A percentile compares a stretch with the other conserved stretches of the same genome.
phyloP scores from a whole-genome alignment of 352 stramenopile species.

The Paralagenidium karlingii region DNA sequence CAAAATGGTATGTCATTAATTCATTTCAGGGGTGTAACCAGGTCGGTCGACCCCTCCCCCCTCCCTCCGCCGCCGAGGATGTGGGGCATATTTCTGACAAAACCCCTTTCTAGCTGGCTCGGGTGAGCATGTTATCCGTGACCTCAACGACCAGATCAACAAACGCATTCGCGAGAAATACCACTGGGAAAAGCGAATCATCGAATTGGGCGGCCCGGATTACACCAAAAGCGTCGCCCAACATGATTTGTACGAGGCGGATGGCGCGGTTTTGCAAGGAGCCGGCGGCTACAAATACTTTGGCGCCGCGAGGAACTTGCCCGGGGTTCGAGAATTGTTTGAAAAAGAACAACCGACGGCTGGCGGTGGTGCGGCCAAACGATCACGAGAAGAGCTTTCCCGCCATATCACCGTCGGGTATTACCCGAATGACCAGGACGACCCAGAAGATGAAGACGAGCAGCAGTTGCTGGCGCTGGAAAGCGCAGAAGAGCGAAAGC shows the following conservation, averaged over 20 bases:
- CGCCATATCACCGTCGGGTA: slow-evolving; percentile 31
- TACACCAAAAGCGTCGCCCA: slow-evolving; percentile 77
- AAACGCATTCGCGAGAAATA: slow-evolving; percentile 91
- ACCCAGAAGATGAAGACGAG: too few species aligned
- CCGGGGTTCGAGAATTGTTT: slow-evolving; percentile 93
- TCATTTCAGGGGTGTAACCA: too few species aligned
- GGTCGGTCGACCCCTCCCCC: too few species aligned
- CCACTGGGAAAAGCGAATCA: slow-evolving; percentile 81
- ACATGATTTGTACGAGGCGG: slow-evolving; percentile 56
- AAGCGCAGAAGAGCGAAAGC: too few species aligned
- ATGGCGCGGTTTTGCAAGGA: slow-evolving; percentile 54
- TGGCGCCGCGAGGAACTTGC: slow-evolving; percentile 92
- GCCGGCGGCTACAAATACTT: slow-evolving; percentile 93
- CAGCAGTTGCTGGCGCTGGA: too few species aligned
- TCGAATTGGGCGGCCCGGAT: slow-evolving; percentile 84
- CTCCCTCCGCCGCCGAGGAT: too few species aligned
- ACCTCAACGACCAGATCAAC: slow-evolving; percentile 99
- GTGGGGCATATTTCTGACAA: slow-evolving; percentile 2
- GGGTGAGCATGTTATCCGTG: slow-evolving; percentile 92
- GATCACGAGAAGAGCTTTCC: slow-evolving; percentile 43
- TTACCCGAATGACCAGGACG: too few species aligned
- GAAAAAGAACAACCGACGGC: slow-evolving; percentile 58
- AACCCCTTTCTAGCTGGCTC: slow-evolving; percentile 44
- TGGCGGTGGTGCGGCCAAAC: too few species aligned
- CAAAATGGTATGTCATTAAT: slow-evolving; percentile 85